phyloP scores from a whole-genome alignment of 192 early-diverging fungal genomes.

The Coemansia sp. region DNA sequence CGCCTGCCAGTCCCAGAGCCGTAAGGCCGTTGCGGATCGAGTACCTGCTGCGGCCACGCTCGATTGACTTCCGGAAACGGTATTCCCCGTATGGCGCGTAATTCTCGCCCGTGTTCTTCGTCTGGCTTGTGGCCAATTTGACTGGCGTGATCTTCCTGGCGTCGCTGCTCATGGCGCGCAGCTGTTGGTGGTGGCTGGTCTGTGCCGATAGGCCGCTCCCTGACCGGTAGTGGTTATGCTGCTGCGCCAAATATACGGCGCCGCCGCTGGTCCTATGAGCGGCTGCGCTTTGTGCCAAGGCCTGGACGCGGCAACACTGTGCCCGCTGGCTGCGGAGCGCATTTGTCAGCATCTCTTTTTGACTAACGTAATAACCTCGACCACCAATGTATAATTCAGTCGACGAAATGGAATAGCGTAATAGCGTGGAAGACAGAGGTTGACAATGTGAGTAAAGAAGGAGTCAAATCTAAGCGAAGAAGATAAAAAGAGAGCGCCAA shows the following conservation, averaged over 20 bases:
- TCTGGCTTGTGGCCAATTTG: not conserved
- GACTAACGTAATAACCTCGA: no score
- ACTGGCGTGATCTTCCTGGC: not conserved
- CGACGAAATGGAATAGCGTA: no score
- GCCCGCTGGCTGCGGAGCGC: not conserved
- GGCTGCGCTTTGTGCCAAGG: constrained; percentile 1
- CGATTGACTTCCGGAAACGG: constrained; percentile 44
- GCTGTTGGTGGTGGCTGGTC: not conserved
- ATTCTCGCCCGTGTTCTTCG: constrained; percentile 1
- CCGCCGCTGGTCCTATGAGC: constrained; percentile 1
- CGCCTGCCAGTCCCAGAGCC: constrained; percentile 23
- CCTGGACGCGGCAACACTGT: constrained; percentile 1
- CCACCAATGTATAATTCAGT: no score
- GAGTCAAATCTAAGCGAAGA: no score
- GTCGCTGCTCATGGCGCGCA: constrained; percentile 8
- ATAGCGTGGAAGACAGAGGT: no score
- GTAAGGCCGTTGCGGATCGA: constrained; percentile 24
- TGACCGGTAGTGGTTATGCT: not conserved
- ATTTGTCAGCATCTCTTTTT: constrained; percentile 6
- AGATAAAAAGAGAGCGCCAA: no score
- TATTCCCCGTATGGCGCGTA: constrained; percentile 34
- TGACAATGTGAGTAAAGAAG: no score
- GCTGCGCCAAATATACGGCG: not conserved
- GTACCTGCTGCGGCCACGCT: constrained; percentile 46
- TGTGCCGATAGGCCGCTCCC: not conserved